Evolutionary conservation across 2,329 filamentous ascomycete genomes (phyloP), one percentile per base, ranked within the genome.

Genomic region (Clarireedia monteithiana): DNA sequence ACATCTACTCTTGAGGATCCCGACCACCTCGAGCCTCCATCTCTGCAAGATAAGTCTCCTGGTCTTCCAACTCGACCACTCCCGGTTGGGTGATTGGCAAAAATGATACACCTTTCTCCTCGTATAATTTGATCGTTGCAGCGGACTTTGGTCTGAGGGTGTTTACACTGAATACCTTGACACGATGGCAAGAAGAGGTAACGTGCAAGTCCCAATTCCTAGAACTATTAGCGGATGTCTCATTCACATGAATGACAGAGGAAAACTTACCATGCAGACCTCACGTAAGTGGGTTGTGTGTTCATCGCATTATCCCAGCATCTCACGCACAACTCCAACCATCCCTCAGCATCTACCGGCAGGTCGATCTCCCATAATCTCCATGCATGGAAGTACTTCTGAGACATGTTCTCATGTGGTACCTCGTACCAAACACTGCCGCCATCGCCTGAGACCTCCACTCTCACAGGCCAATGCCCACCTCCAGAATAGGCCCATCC

Each of bases 401-500:
- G 75, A 2, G 77, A 81, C 58, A 88, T 59, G 1, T 84, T 82
- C 49, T 83, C 76, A 0, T 71, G 70, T 0, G 83, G 83, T 0
- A 86, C 85, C 63, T 86, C 82, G 53, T 80, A 76, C 84, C 84
- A 88, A 1, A 77, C 81, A 55, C 72, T 73, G 40, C 84, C 84
- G 24, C 79, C 80, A 64, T 88, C 84, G 30, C 83, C 71, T 57
- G 79, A 83, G 34, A 87, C 72, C 61, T 88, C 85, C 3, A 88
- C 84, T n/a, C 84, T 79, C 47, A 84, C 76, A 59, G 87, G 83
- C 65, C 76, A 76, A 34, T 82, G 77, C 1, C 85, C 85, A 46
- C 84, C 85, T 27, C 85, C 85, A 0, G 82, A 84, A 65, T 84
- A 86, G 2, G 85, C 85, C 66, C 86, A 88, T 0, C 85, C 85